phyloP scores from a whole-genome alignment of 2,329 filamentous ascomycete species.

The Ophiostoma angusticollis region DNA sequence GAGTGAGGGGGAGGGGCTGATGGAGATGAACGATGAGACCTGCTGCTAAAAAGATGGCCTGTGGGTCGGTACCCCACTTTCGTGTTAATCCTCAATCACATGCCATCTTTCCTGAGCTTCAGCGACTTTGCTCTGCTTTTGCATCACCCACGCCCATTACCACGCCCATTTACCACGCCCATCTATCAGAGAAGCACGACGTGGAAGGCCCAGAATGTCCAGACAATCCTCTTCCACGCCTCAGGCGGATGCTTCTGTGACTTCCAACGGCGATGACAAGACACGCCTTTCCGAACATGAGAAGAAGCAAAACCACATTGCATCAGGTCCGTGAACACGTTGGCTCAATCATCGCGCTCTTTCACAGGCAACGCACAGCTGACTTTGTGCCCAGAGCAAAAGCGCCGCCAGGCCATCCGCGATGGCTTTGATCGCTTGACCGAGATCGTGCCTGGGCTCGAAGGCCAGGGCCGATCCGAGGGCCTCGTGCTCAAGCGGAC shows the following conservation, averaged over 20 bases:
- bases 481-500: constrained; percentile 66
- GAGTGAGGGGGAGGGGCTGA: background rate
- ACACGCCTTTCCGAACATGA: constrained; percentile 26
- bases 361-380: background rate
- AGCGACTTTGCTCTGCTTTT: background rate
- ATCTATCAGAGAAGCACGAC: too few species aligned
- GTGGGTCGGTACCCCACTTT: background rate
- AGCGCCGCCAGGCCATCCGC: constrained; percentile 48
- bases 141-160: too few species aligned
- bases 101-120: constrained; percentile 4
- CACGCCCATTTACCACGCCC: too few species aligned
- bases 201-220: too few species aligned
- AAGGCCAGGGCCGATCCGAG: constrained; percentile 75
- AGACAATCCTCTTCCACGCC: constrained; percentile 1
- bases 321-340: constrained; percentile 18
- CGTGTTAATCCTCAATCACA: constrained; percentile 5
- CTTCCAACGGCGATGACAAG: constrained; percentile 16
- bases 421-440: constrained; percentile 74
- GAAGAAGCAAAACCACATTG: constrained; percentile 26
- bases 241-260: constrained; percentile 2
- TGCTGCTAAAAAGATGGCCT: background rate
- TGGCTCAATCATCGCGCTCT: background rate
- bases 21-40: background rate
- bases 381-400: constrained; percentile 20
- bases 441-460: constrained; percentile 65